Percentiles rank a stretch among this genome's conserved stretches.
Evolutionary conservation across 2,329 filamentous ascomycete genomes (phyloP).

Genomic region (Fusarium sp.): DNA sequence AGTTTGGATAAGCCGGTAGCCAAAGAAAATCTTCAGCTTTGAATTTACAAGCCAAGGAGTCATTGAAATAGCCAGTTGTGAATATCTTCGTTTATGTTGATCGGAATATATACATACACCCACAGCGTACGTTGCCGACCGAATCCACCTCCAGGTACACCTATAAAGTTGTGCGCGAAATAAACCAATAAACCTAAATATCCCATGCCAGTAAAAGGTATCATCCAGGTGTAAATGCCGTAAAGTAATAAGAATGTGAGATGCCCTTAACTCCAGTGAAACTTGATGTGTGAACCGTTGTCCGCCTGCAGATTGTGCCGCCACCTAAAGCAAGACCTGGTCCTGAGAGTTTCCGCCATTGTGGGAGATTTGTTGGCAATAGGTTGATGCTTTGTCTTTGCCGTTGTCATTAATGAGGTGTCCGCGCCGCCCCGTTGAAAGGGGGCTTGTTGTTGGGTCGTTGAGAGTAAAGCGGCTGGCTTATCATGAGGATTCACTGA

Average conservation of each 20-base stretch:
- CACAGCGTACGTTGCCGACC: slow-evolving; percentile 2
- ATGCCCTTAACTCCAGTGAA: slow-evolving; percentile 41
- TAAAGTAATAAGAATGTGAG: slow-evolving; percentile 30
- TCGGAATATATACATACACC: slow-evolving; percentile 16
- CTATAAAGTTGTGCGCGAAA: slow-evolving; percentile 10
- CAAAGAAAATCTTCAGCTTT: not conserved
- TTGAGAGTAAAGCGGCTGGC: slow-evolving; percentile 3
- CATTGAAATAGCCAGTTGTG: not conserved
- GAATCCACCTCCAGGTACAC: slow-evolving; percentile 6
- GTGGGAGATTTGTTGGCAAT: slow-evolving; percentile 27
- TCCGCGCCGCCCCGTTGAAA: slow-evolving; percentile 8
- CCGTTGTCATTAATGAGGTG: slow-evolving; percentile 41
- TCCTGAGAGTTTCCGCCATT: slow-evolving; percentile 32
- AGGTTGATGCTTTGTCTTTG: slow-evolving; percentile 33
- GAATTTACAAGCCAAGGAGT: not conserved
- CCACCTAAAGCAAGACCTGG: slow-evolving; percentile 25
- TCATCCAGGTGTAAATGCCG: slow-evolving; percentile 41
- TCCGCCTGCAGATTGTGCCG: slow-evolving; percentile 42
- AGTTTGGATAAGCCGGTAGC: not conserved
- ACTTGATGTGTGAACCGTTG: slow-evolving; percentile 34
- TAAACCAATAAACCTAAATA: slow-evolving; percentile 26
- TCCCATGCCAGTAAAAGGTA: slow-evolving; percentile 39
- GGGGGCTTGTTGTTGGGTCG: slow-evolving; percentile 6
- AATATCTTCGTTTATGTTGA: slow-evolving; percentile 28
- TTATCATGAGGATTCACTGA: slow-evolving; percentile 45